Evolutionary conservation across 78 protist species (phyloP).

Genomic region (Cavenderia fasciculata): DNA sequence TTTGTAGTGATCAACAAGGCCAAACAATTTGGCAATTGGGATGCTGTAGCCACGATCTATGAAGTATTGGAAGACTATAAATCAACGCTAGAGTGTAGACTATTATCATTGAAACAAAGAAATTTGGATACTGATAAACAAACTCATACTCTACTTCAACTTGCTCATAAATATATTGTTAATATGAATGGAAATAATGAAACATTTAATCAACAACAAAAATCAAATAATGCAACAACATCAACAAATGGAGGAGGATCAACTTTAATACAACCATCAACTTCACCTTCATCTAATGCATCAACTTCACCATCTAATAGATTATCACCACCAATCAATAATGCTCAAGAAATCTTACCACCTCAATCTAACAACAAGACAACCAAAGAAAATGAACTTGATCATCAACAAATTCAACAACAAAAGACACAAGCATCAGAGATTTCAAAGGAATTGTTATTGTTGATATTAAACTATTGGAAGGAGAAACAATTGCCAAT

Average conservation of each 20-base stretch:
- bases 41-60: constrained; percentile 31
- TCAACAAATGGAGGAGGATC: not conserved
- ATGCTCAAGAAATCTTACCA: constrained; percentile 12
- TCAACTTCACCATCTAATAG: not conserved
- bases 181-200: not conserved
- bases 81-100: constrained; percentile 56
- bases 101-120: constrained; percentile 17
- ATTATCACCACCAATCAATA: constrained; percentile 20
- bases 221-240: not conserved
- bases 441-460: constrained; percentile 15
- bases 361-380: too few relatives aligned
- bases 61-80: constrained; percentile 27
- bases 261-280: constrained; percentile 8
- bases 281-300: not conserved
- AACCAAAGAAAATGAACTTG: not conserved
- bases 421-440: constrained; percentile 9
- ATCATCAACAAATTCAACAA: not conserved
- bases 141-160: not conserved
- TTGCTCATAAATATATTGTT: constrained; percentile 25
- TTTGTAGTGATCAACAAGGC: constrained; percentile 28
- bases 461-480: constrained; percentile 41
- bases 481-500: constrained; percentile 31
- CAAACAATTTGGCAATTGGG: constrained; percentile 62
- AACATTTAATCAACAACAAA: not conserved
- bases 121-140: constrained; percentile 31